Evolutionary conservation across 164 flowering plant species (phyloP).

Genomic region (Berberis thunbergii): DNA sequence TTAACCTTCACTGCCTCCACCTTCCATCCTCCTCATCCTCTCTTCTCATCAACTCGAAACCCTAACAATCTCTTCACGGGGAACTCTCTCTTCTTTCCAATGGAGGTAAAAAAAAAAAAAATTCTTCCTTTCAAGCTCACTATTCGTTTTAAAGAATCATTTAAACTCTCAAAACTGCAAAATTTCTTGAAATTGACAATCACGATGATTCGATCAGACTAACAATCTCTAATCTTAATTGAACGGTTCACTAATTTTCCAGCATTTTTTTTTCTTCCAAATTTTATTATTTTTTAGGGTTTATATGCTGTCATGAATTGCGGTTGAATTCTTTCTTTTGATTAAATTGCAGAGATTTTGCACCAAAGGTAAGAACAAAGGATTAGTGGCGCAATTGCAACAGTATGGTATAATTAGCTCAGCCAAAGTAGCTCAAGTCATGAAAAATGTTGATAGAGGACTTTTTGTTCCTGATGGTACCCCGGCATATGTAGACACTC

Average conservation of each 20-base stretch:
- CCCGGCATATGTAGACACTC: constrained; percentile 69
- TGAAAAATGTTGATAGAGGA: constrained; percentile 76
- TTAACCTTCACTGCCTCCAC: constrained; percentile 13
- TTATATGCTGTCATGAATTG: neutral
- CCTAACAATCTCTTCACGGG: constrained; percentile 28
- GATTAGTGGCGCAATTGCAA: constrained; percentile 58
- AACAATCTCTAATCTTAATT: no score
- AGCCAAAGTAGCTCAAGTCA: constrained; percentile 68
- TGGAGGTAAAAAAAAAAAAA: constrained; percentile 31
- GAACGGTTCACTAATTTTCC: no score
- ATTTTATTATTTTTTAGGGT: neutral
- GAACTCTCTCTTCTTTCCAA: constrained; percentile 19
- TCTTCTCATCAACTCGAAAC: constrained; percentile 5
- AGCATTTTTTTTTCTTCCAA: neutral
- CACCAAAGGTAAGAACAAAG: constrained; percentile 50
- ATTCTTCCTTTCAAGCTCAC: no score
- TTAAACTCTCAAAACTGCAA: no score
- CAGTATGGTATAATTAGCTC: constrained; percentile 63
- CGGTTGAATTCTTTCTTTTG: constrained; percentile 1
- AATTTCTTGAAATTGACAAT: no score
- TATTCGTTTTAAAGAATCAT: no score
- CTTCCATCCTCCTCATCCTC: constrained; percentile 1
- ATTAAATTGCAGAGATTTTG: constrained; percentile 42
- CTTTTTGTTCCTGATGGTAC: constrained; percentile 68
- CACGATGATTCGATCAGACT: no score